Evolutionary conservation across 2,329 filamentous ascomycete genomes (phyloP).

Genomic region (Phoma herbarum): DNA sequence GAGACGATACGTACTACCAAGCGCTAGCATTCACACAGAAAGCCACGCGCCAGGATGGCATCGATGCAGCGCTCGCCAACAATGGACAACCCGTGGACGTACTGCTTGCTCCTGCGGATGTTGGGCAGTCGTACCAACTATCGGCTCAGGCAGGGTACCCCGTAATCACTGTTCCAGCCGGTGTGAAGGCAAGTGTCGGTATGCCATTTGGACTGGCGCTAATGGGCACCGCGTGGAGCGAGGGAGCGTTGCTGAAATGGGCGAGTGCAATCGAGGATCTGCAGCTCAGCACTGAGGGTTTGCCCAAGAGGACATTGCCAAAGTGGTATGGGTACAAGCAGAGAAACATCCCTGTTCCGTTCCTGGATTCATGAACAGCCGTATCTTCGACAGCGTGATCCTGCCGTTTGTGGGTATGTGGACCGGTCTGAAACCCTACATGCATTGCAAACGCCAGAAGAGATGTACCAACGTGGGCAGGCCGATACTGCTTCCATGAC

Average conservation of each 20-base stretch:
- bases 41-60: constrained; percentile 69
- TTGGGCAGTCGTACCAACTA: constrained; percentile 73
- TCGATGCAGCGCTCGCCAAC: constrained; percentile 69
- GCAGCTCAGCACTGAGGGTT: constrained; percentile 29
- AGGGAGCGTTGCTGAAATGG: constrained; percentile 66
- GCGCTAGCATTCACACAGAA: constrained; percentile 70
- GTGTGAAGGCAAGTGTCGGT: constrained; percentile 57
- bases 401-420: not conserved
- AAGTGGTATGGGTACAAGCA: constrained; percentile 51
- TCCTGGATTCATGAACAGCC: not conserved
- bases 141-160: constrained; percentile 81
- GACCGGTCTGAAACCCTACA: not conserved
- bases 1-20: constrained; percentile 72
- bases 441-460: not conserved
- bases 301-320: constrained; percentile 41
- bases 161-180: constrained; percentile 73
- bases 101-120: constrained; percentile 73
- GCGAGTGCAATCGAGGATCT: constrained; percentile 61
- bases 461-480: not conserved
- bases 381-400: not conserved
- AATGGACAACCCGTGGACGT: constrained; percentile 62
- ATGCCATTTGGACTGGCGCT: constrained; percentile 58
- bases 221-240: constrained; percentile 69
- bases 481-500: not conserved
- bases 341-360: constrained; percentile 50